Base-by-base conservation (phyloP, 2,329 filamentous ascomycete species). In the Dryadomyces sulphureus region DNA sequence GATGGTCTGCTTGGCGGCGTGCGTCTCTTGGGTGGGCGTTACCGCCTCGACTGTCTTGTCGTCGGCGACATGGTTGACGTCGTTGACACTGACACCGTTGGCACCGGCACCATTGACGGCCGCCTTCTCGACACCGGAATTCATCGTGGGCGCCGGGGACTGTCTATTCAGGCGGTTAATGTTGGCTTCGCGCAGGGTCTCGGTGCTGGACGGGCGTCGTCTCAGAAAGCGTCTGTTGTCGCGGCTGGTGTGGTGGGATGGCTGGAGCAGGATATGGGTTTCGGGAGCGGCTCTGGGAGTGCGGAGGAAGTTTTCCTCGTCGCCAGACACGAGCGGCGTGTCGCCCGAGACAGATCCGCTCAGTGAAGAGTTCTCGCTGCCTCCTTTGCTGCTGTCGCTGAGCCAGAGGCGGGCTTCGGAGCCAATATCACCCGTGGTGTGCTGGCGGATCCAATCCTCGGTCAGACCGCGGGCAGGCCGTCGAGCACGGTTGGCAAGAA, bases 381-480 rank as follows among this genome's bases (percentile, higher is more conserved):
- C 76, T 58, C 76, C 75, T 21, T 75, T 74, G 50, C 81, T 75
- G 73, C 79, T 75, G 72, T 93, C 86, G 60, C 85, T 93, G 54
- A 88, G 72, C 87, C 87, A 94, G 62, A 87, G 81, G 50, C 77
- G 78, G 53, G 77, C 76, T 59, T 92, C 84, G 27, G 73, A 75
- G 54, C 78, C 73, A 53, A 72, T 72, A 53, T 81, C 77, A 52
- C 75, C 74, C n/a, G 80, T 74, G n/a, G 85, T 79, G 57, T 89
- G 86, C 50, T 85, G 82, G 50, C 84, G 81, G 53, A 92, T 87
- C 85, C 85, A 90, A 66, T 88, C 83, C 61, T 89, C 82, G 0
- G 83, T 87, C 45, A 89, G 72, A 49, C 81, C 78, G 53, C 70
- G 68, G 16, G 70, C 66, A 47, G 73, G 68, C 58, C 78, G 65